A percentile compares a stretch with the other conserved stretches of the same genome.
Conservation (phyloP, 2,329 filamentous ascomycete genomes). For the Ceratocystis albifundus region DNA sequence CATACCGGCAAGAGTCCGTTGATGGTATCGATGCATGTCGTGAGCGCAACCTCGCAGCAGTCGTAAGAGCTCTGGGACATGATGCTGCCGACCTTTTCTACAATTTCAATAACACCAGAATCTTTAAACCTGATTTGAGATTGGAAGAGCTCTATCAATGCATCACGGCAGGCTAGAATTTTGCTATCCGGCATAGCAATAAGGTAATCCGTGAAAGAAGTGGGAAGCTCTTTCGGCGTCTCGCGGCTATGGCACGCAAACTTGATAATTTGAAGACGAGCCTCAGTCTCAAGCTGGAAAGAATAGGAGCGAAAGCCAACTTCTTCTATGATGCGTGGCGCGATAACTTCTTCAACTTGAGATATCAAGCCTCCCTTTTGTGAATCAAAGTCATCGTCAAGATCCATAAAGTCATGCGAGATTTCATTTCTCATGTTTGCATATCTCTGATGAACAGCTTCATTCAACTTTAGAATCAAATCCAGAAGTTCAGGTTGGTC, state of each 20-base stretch:
- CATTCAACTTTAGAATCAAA: conserved; percentile 35
- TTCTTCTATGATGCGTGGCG: conserved; percentile 10
- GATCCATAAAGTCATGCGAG: conserved; percentile 49
- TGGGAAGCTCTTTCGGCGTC: background rate
- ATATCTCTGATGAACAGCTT: conserved; percentile 29
- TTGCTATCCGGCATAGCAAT: conserved; percentile 42
- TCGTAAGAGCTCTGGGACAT: conserved; percentile 50
- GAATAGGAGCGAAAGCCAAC: conserved; percentile 11
- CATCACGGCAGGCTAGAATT: conserved; percentile 39
- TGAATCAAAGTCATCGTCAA: conserved; percentile 54
- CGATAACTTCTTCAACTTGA: conserved; percentile 7
- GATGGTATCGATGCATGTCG: conserved; percentile 56
- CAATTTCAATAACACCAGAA: conserved; percentile 37
- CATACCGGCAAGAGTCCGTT: conserved; percentile 52
- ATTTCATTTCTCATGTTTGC: conserved; percentile 30
- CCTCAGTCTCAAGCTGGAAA: conserved; percentile 14
- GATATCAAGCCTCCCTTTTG: conserved; percentile 41
- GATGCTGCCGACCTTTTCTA: conserved; percentile 42
- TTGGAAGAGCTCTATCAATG: conserved; percentile 42
- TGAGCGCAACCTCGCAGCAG: conserved; percentile 62
- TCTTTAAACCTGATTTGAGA: conserved; percentile 42
- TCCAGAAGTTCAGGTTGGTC: conserved; percentile 35
- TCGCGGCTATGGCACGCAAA: background rate
- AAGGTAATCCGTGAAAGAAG: conserved; percentile 35
- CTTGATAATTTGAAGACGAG: conserved; percentile 12